Conservation (phyloP, 768 basidiomycete species). For the Lactarius deliciosus region DNA sequence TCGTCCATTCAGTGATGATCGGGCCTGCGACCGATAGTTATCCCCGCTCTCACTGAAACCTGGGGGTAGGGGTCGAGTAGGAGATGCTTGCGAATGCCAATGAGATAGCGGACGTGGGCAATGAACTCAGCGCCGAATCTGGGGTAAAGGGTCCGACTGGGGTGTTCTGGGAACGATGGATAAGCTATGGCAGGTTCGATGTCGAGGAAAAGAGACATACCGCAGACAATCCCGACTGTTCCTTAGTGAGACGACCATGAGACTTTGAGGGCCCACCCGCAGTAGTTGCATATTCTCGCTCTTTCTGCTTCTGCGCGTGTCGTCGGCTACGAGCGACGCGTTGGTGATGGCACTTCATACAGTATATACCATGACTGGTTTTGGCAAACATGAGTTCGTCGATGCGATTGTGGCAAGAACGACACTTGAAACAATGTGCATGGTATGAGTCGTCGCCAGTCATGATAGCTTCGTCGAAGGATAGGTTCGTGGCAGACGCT, state of each 20-base stretch:
- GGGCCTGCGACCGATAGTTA: background rate
- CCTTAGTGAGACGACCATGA: constrained; percentile 33
- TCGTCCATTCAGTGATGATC: constrained; percentile 6
- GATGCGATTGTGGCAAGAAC: constrained; percentile 89
- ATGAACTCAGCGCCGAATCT: background rate
- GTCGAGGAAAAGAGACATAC: constrained; percentile 14
- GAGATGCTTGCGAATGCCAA: background rate
- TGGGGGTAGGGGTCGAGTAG: background rate
- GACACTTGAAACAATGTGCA: constrained; percentile 98
- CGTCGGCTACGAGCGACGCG: constrained; percentile 91
- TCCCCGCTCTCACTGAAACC: background rate
- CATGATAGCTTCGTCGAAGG: constrained; percentile 99
- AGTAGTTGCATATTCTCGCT: constrained; percentile 43
- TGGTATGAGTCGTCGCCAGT: constrained; percentile 99
- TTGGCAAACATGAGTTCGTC: constrained; percentile 99
- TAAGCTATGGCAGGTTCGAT: background rate
- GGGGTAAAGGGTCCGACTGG: constrained; percentile 1
- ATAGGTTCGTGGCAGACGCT: constrained; percentile 93
- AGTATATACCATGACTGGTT: constrained; percentile 97
- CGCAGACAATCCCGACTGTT: constrained; percentile 40
- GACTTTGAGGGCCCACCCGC: constrained; percentile 44
- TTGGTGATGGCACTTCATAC: constrained; percentile 98
- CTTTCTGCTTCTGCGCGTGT: constrained; percentile 86
- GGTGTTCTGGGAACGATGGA: constrained; percentile 1
- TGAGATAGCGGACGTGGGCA: background rate